A percentile compares a stretch with the other conserved stretches of the same genome.
These are phyloP conservation scores for Neostapfia colusana DNA, from an alignment of 176 grass and related monocot genomes.

Conservation along the genomic window DNA sequence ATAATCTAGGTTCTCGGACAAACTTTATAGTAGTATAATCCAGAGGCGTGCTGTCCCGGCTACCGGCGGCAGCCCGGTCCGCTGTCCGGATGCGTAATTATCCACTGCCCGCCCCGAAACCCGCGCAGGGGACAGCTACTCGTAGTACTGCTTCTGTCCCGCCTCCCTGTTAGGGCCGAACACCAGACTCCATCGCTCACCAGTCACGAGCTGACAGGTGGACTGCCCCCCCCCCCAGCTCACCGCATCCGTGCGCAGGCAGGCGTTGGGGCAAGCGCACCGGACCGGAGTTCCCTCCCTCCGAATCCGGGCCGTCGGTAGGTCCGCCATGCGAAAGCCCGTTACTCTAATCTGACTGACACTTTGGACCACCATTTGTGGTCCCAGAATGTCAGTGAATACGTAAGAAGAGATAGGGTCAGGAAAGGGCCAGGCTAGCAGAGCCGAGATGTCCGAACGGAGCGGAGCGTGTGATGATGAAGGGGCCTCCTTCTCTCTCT, in stretches of 20 bases:
- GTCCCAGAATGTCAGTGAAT: background rate
- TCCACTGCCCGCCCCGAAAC: background rate
- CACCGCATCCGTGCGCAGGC: background rate
- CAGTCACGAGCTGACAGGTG: background rate
- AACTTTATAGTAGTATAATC: too few species aligned
- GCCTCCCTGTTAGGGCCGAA: background rate
- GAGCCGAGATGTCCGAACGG: background rate
- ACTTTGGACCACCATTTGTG: background rate
- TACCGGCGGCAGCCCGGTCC: conserved; percentile 8
- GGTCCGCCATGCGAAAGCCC: background rate
- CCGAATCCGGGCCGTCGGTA: background rate
- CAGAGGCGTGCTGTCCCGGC: background rate
- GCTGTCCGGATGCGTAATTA: too few species aligned
- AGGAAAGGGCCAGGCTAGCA: too few species aligned
- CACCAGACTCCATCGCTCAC: background rate
- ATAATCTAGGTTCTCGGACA: too few species aligned
- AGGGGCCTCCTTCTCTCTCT: background rate
- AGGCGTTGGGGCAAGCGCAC: background rate
- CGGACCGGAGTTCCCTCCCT: background rate
- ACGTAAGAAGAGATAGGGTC: background rate
- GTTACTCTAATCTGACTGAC: background rate
- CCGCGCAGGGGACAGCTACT: background rate
- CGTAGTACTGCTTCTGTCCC: background rate
- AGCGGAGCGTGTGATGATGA: too few species aligned
- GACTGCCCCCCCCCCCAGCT: background rate